Base-by-base conservation (phyloP, 306 rosid species). In the Psophocarpus tetragonolobus region DNA sequence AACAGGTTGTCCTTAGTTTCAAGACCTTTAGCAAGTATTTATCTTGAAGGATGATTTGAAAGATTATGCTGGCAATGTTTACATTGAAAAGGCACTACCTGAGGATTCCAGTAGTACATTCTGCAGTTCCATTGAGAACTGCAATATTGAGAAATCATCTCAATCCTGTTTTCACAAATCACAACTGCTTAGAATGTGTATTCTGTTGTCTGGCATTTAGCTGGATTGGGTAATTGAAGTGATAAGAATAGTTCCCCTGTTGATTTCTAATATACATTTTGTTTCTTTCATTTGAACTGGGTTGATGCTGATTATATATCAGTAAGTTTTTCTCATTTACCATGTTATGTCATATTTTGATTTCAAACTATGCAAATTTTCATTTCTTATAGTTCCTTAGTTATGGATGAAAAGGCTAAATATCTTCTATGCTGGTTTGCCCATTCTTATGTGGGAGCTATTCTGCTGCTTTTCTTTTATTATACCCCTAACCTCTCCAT, bases 271-370 rank as follows among this genome's bases (percentile, higher is more conserved):
- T 23, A 47, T 17, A 48, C 41, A 62, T 75, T 38, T 50, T 76
- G 65, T 64, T 62, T 71, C 36, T 65, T 68, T 51, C 62, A 61
- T 68, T 35, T 62, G 54, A 64, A 29, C 70, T 66, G 18, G 61
- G 24, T 39, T 47, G 41, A 21, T 78, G 48, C 3, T 23, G n/a
- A 74, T 69, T 18, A 29, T 23, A 42, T 61, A 2, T 44, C 50
- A 27, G 62, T 41, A 41, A 18, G 75, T 7, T 73, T 30, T 83
- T 76, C 30, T 15, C 48, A 9, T 38, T 78, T 62, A n/a, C 51
- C 20, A 30, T 39, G 3, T 18, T 57, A 14, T 35, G 21, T 75
- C 57, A 30, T 32, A 8, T 20, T 81, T 27, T 67, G 1, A 39
- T 69, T 48, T 76, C 65, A 36, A 5, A 70, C 51, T 27, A 32